Conservation (phyloP, 1,139 yeast genomes). For the Suhomyces maxii region DNA sequence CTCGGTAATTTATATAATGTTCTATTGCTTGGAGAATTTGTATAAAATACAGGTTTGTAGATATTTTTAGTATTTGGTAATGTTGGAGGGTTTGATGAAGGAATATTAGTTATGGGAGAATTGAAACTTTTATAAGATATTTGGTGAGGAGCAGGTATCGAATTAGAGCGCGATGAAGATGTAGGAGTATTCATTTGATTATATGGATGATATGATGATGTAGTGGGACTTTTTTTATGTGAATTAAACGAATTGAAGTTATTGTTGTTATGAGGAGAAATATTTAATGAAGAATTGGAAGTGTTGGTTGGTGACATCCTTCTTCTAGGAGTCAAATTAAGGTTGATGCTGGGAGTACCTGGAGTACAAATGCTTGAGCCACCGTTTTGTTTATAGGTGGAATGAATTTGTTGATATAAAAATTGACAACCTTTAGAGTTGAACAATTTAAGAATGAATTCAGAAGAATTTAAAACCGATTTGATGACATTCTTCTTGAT, state of each 20-base stretch:
- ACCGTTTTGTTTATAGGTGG: constrained; percentile 15
- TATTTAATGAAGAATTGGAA: constrained; percentile 8
- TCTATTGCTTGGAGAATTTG: constrained; percentile 9
- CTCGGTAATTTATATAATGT: constrained; percentile 9
- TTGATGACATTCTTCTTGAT: constrained; percentile 35
- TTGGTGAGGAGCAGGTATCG: constrained; percentile 13
- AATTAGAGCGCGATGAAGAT: not conserved
- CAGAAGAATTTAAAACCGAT: constrained; percentile 35
- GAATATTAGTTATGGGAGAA: constrained; percentile 9
- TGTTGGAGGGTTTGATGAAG: constrained; percentile 4
- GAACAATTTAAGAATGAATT: constrained; percentile 34
- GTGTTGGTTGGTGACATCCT: constrained; percentile 14
- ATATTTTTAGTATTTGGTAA: constrained; percentile 6
- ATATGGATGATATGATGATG: constrained; percentile 3
- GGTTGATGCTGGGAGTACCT: constrained; percentile 11
- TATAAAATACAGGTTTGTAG: constrained; percentile 10
- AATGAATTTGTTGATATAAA: constrained; percentile 25
- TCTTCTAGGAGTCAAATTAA: constrained; percentile 14
- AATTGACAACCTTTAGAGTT: constrained; percentile 37
- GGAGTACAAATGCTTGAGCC: constrained; percentile 9
- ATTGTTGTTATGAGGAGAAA: not conserved
- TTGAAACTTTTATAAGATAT: constrained; percentile 9
- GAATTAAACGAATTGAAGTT: constrained; percentile 9
- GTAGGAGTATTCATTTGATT: constrained; percentile 13
- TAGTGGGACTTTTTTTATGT: constrained; percentile 6